Evolutionary conservation across 768 basidiomycete species (phyloP).

Genomic region (Tephrocybe sp.): DNA sequence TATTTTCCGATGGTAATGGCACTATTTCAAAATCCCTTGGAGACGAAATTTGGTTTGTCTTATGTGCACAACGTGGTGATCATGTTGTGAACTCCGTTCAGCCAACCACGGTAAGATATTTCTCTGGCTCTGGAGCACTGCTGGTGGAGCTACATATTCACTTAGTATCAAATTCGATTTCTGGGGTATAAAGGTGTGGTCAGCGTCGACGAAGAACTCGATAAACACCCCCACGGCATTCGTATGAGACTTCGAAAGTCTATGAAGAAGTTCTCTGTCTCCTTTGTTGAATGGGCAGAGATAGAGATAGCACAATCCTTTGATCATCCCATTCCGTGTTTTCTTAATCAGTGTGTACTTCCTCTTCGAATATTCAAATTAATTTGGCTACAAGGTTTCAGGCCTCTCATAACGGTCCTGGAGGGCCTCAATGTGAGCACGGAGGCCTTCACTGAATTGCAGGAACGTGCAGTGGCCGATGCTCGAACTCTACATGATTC

Average conservation of each 20-base stretch:
- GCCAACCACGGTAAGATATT: slow-evolving; percentile 60
- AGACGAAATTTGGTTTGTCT: slow-evolving; percentile 53
- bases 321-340: slow-evolving; percentile 53
- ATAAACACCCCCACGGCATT: slow-evolving; percentile 42
- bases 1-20: slow-evolving; percentile 79
- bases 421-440: slow-evolving; percentile 68
- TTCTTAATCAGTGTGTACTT: slow-evolving; percentile 62
- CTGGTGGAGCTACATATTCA: too few species aligned
- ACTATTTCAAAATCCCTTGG: slow-evolving; percentile 66
- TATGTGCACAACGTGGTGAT: slow-evolving; percentile 42
- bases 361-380: too few species aligned
- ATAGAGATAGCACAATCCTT: slow-evolving; percentile 76
- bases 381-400: slow-evolving; percentile 22
- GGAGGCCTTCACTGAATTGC: slow-evolving; percentile 59
- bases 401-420: slow-evolving; percentile 73
- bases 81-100: slow-evolving; percentile 31
- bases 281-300: slow-evolving; percentile 43
- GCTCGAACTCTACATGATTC: slow-evolving; percentile 61
- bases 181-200: slow-evolving; percentile 85
- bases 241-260: slow-evolving; percentile 68
- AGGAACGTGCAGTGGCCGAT: slow-evolving; percentile 52
- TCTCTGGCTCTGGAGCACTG: too few species aligned
- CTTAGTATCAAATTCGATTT: slow-evolving; percentile 79
- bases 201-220: slow-evolving; percentile 55
- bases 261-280: slow-evolving; percentile 74